These are phyloP conservation scores for Acanthamoeba quina DNA, from an alignment of 208 protist species.

Conservation along the genomic window DNA sequence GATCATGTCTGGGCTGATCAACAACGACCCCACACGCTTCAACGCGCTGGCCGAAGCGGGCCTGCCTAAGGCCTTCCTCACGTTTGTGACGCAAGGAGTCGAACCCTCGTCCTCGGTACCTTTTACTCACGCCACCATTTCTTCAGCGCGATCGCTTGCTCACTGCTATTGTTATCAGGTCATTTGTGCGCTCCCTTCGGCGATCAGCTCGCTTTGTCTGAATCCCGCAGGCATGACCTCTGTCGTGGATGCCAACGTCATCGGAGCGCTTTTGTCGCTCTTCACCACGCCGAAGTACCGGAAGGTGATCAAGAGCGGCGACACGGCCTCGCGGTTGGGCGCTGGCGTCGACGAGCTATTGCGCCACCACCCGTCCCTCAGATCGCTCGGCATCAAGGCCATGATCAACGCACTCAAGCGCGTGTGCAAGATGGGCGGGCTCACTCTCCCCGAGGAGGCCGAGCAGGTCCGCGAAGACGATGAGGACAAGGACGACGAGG, in stretches of 20 bases:
- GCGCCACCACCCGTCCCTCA: constrained; percentile 46
- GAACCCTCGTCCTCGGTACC: constrained; percentile 36
- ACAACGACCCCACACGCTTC: constrained; percentile 70
- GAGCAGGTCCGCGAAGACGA: not conserved
- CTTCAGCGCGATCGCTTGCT: not conserved
- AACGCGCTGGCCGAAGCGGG: constrained; percentile 15
- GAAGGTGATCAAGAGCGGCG: constrained; percentile 56
- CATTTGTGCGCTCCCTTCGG: constrained; percentile 38
- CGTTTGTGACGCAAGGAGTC: not conserved
- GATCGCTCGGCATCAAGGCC: constrained; percentile 43
- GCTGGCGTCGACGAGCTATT: constrained; percentile 53
- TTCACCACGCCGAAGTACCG: constrained; percentile 59
- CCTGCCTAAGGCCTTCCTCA: constrained; percentile 23
- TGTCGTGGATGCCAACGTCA: constrained; percentile 40
- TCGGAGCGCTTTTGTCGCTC: constrained; percentile 54
- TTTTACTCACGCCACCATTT: not conserved
- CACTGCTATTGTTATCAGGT: not conserved
- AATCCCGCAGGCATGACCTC: constrained; percentile 17
- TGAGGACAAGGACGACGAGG: not conserved
- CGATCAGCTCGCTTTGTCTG: constrained; percentile 53
- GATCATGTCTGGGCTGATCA: constrained; percentile 67
- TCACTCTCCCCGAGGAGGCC: not conserved
- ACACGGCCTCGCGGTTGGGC: constrained; percentile 60
- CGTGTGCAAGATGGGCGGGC: constrained; percentile 55
- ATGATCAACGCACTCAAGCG: constrained; percentile 32